phyloP scores from a whole-genome alignment of 2,329 filamentous ascomycete species.

The Fusarium xylarioides region DNA sequence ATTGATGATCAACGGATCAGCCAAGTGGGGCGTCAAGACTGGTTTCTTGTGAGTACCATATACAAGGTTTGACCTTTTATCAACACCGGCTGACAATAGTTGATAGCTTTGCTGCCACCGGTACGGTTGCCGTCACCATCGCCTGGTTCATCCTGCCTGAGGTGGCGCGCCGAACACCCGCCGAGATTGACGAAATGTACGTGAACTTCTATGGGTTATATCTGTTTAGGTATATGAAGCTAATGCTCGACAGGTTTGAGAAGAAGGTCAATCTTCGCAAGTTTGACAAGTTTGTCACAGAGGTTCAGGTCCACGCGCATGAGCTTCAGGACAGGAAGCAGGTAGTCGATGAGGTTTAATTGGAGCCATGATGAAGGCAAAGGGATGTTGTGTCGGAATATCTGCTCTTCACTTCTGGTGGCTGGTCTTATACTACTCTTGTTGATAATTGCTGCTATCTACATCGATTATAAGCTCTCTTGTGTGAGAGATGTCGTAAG shows the following conservation, averaged over 20 bases:
- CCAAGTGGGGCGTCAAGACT: neutral
- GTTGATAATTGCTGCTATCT: no score
- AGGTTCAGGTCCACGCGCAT: neutral
- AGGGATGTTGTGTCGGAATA: fast-evolving
- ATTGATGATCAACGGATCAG: neutral
- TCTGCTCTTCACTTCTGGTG: fast-evolving
- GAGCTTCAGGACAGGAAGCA: neutral
- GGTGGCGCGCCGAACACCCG: neutral
- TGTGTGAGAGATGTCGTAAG: no score
- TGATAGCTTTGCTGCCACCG: neutral
- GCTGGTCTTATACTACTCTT: no score
- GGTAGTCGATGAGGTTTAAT: neutral
- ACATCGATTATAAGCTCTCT: no score
- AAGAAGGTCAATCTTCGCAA: neutral
- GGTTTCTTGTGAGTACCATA: neutral
- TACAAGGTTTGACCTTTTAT: neutral
- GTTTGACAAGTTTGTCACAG: neutral
- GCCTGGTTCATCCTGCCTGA: neutral
- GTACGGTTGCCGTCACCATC: neutral
- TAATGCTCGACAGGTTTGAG: neutral
- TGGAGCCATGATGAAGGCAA: fast-evolving
- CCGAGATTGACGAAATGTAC: neutral
- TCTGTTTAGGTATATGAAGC: neutral
- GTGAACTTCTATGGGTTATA: no score
- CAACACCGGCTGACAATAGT: neutral